Evolutionary conservation across 257 asterid genomes (phyloP).

Genomic region (Solanum medicagineum): DNA sequence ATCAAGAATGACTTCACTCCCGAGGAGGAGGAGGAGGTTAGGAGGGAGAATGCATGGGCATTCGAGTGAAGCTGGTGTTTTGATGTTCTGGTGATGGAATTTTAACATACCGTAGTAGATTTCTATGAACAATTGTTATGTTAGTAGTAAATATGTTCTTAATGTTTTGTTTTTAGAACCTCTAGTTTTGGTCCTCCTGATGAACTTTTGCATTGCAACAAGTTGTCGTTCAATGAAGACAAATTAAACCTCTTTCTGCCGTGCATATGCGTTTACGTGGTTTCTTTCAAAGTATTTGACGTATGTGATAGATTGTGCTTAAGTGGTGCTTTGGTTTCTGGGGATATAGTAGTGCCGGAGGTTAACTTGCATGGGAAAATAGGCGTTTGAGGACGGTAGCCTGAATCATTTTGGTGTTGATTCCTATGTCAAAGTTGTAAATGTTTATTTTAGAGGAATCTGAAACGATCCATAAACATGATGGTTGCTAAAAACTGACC

Average conservation of each 20-base stretch:
- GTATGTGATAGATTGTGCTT: neutral
- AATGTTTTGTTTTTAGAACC: neutral
- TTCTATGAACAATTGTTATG: neutral
- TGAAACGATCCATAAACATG: too few relatives aligned
- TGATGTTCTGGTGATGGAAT: neutral
- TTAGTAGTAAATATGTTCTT: neutral
- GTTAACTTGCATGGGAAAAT: too few relatives aligned
- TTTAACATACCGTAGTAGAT: neutral
- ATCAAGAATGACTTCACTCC: constrained; percentile 60
- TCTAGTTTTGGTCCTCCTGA: neutral
- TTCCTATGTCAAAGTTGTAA: too few relatives aligned
- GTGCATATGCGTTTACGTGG: neutral
- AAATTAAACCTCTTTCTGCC: neutral
- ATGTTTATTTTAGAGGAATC: too few relatives aligned
- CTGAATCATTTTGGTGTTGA: too few relatives aligned
- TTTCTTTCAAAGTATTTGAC: neutral
- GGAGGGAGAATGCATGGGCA: constrained; percentile 68
- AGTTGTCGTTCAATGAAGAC: neutral
- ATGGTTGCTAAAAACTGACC: too few relatives aligned
- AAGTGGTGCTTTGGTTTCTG: too few relatives aligned
- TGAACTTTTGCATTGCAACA: neutral
- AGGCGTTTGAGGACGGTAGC: too few relatives aligned
- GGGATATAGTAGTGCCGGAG: too few relatives aligned
- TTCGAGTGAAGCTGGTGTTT: constrained; percentile 30
- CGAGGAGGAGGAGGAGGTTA: constrained; percentile 56